Evolutionary conservation across 129 eudicot species (phyloP).

Genomic region (Escallonia rubra): DNA sequence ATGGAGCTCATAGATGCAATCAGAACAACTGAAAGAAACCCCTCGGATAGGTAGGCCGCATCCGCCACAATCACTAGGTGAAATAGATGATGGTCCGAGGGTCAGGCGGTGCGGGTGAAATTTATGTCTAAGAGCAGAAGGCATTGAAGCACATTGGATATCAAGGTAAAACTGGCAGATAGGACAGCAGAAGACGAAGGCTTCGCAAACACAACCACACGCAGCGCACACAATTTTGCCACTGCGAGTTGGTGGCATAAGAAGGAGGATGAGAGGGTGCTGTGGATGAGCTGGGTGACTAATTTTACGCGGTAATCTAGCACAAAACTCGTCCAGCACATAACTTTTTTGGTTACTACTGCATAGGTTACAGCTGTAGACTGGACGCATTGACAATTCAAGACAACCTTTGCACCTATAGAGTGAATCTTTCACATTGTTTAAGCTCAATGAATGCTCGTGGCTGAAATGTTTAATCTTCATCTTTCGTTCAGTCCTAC

Average conservation of each 20-base stretch:
- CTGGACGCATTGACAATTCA: background rate
- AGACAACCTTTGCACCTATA: background rate
- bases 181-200: conserved; percentile 2
- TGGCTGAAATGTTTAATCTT: conserved; percentile 15
- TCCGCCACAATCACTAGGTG: background rate
- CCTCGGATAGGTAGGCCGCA: conserved; percentile 8
- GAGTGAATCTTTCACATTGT: background rate
- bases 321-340: conserved; percentile 6
- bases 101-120: conserved; percentile 6
- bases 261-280: conserved; percentile 10
- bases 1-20: conserved; percentile 11
- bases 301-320: conserved; percentile 6
- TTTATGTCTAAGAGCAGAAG: conserved; percentile 3
- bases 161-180: conserved; percentile 8
- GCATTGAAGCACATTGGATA: conserved; percentile 8
- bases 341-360: background rate
- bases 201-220: conserved; percentile 6
- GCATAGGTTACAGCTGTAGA: conserved; percentile 1
- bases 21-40: conserved; percentile 5
- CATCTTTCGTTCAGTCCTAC: background rate
- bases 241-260: background rate
- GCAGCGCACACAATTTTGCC: conserved; percentile 2
- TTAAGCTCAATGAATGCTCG: conserved; percentile 1
- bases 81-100: background rate
- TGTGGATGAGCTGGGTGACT: conserved; percentile 1